phyloP scores from a whole-genome alignment of 495 filamentous ascomycete genomes.

The Oleoguttula mirabilis region DNA sequence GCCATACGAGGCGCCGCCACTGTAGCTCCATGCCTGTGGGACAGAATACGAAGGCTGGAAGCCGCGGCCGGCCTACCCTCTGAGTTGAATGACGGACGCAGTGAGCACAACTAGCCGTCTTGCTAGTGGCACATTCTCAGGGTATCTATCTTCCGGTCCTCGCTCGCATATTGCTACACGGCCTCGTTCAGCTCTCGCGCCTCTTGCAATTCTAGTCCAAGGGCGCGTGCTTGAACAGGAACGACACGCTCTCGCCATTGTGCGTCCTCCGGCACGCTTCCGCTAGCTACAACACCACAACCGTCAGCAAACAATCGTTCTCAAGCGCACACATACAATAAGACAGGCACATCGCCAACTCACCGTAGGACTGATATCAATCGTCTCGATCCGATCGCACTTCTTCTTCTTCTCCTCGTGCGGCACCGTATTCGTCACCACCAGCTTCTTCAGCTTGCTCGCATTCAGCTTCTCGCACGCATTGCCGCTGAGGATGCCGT shows the following conservation, averaged over 20 bases:
- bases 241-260: conserved; percentile 88
- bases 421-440: conserved; percentile 97
- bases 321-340: too few relatives aligned
- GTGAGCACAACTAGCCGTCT: too few relatives aligned
- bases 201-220: conserved; percentile 25
- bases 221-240: conserved; percentile 86
- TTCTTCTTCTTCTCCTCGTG: conserved; percentile 66
- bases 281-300: conserved; percentile 32
- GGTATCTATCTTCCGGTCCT: too few relatives aligned
- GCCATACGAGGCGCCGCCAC: too few relatives aligned
- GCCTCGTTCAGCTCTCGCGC: too few relatives aligned
- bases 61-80: too few relatives aligned
- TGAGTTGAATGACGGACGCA: too few relatives aligned
- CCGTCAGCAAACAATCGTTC: conserved; percentile 34
- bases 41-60: too few relatives aligned
- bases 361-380: conserved; percentile 85
- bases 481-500: conserved; percentile 85
- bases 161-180: too few relatives aligned
- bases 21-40: too few relatives aligned
- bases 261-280: conserved; percentile 77
- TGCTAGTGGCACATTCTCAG: too few relatives aligned
- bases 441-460: conserved; percentile 63
- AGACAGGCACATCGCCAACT: too few relatives aligned
- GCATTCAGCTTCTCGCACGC: conserved; percentile 83
- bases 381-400: conserved; percentile 72